phyloP scores from a whole-genome alignment of 345 rosid genomes.

The Raphanus sativus region DNA sequence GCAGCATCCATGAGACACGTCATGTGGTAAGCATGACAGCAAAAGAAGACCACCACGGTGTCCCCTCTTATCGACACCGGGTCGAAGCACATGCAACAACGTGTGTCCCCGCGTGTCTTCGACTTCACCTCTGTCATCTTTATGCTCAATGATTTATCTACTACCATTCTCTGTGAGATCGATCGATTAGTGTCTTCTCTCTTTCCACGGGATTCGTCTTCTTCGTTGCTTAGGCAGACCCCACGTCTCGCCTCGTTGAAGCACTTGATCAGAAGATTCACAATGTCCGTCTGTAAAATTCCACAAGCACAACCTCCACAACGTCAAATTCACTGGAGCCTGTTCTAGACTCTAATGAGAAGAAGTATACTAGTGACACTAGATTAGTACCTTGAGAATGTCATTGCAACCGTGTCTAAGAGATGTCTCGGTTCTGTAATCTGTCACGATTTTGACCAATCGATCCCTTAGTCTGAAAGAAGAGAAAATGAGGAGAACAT shows the following conservation, averaged over 20 bases:
- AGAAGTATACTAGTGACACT: neutral
- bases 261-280: slow-evolving; percentile 84
- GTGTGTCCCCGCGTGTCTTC: slow-evolving; percentile 78
- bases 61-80: slow-evolving; percentile 78
- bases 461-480: slow-evolving; percentile 85
- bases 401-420: slow-evolving; percentile 96
- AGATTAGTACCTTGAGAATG: slow-evolving; percentile 75
- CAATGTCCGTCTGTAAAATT: slow-evolving; percentile 77
- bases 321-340: slow-evolving; percentile 21
- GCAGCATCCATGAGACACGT: slow-evolving; percentile 79
- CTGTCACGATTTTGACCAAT: slow-evolving; percentile 88
- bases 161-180: slow-evolving; percentile 38
- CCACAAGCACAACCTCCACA: slow-evolving; percentile 5
- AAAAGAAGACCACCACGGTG: slow-evolving; percentile 78
- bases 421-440: slow-evolving; percentile 98
- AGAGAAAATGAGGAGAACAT: slow-evolving; percentile 1
- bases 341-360: slow-evolving; percentile 2
- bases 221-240: slow-evolving; percentile 68
- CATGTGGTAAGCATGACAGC: slow-evolving; percentile 93
- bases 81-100: slow-evolving; percentile 96
- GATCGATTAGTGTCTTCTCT: slow-evolving; percentile 54
- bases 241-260: slow-evolving; percentile 85
- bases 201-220: slow-evolving; percentile 57
- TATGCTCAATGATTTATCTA: slow-evolving; percentile 44
- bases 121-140: slow-evolving; percentile 78